Base-by-base conservation (phyloP, 768 basidiomycete species). In the Leccinum incarnatum region DNA sequence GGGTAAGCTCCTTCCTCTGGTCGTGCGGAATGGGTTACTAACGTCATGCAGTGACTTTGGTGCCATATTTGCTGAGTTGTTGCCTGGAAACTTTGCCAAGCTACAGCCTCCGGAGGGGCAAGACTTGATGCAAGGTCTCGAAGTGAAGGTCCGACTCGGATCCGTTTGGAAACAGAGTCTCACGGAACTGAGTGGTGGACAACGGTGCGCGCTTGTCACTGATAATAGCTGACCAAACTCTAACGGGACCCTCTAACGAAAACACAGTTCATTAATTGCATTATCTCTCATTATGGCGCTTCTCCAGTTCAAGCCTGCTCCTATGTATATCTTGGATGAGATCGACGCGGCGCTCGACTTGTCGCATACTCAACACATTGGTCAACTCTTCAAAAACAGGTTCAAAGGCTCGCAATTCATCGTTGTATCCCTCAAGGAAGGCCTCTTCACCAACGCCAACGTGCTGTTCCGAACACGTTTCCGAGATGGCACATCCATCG, bases 391-490 rank as follows among this genome's bases (percentile, higher is more conserved):
- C 85, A 84, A 90, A 45, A 96, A 89, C 51, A 86, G 97, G 17
- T 99, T 99, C 83, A 95, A 94, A 76, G 96, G 96, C 45, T 91
- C 90, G 15, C 97, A 99, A 72, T 99, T 98, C 76, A 97, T 98
- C 68, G 97, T 98, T 52, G 96, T 98, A 57, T 93, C 89, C 19
- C 78, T 98, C 56, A 98, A 98, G 74, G 97, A 98, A 67, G 96
- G 96, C 5, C 79, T 98, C 48, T 98, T 98, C 77, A 94, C 93
- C 9, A 98, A 98, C 65, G 97, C 96, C 40, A 98, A 99, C 67
- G 95, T 95, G 12, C 78, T 98, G 32, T 99, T 98, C 81, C 83
- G 88, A 34, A 90, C 95, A 14, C 83, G 91, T 54, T 98, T 98
- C 79, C 81, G 93, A 30, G 95, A 99, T 67, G 96, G 95, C 3